These are phyloP conservation scores for Coelastrella sp. DNA, from an alignment of 139 green algal genomes.

Conservation along the genomic window DNA sequence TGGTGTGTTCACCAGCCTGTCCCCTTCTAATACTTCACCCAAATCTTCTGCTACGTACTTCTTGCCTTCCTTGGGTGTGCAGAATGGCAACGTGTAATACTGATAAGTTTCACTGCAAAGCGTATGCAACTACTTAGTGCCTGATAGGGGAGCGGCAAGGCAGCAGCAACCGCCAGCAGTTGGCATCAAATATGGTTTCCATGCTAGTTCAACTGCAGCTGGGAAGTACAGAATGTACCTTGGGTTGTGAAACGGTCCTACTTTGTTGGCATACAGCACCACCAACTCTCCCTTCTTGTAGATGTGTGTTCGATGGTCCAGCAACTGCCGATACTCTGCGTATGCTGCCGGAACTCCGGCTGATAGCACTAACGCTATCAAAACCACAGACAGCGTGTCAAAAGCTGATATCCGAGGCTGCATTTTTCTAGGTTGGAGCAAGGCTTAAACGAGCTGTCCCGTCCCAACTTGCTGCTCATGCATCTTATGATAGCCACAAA, in stretches of 20 bases:
- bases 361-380: background rate
- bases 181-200: background rate
- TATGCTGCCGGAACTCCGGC: background rate
- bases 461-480: no score
- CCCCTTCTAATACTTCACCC: constrained; percentile 86
- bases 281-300: constrained; percentile 78
- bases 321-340: constrained; percentile 17
- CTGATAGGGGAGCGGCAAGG: background rate
- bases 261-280: constrained; percentile 77
- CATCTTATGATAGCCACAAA: no score
- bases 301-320: constrained; percentile 57
- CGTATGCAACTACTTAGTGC: background rate
- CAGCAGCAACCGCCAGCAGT: background rate
- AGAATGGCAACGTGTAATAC: constrained; percentile 98
- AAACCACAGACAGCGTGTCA: no score
- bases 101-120: constrained; percentile 93
- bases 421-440: no score
- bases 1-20: constrained; percentile 86
- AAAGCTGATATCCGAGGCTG: no score
- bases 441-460: no score
- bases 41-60: constrained; percentile 90
- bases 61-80: constrained; percentile 78
- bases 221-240: constrained; percentile 48
- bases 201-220: background rate
- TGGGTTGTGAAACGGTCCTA: constrained; percentile 83